phyloP scores from a whole-genome alignment of 805 yeast genomes.

The Yarrowia alimentaria region DNA sequence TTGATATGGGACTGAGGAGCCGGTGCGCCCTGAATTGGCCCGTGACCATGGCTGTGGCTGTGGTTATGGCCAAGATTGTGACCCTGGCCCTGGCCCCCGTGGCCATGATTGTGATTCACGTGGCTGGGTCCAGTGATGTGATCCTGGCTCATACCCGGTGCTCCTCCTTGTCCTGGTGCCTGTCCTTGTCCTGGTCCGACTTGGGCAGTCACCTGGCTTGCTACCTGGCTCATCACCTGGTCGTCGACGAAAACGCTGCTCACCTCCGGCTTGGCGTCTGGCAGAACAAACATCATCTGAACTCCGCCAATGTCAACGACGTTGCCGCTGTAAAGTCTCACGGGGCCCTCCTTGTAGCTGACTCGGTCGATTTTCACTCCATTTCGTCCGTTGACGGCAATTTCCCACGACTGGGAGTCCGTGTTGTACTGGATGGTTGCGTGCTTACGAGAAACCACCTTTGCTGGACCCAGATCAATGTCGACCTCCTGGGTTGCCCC shows the following conservation, averaged over 20 bases:
- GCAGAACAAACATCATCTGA: conserved; percentile 97
- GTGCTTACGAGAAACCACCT: conserved; percentile 91
- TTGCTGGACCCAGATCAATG: conserved; percentile 94
- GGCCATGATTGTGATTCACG: no score
- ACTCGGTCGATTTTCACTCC: conserved; percentile 86
- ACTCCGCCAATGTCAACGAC: conserved; percentile 94
- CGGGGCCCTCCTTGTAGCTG: conserved; percentile 45
- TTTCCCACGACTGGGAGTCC: conserved; percentile 78
- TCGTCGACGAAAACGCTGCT: conserved; percentile 20
- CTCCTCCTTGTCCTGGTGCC: no score
- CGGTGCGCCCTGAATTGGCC: no score
- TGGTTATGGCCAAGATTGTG: no score
- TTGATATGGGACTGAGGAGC: no score
- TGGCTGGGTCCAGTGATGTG: no score
- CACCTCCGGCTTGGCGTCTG: conserved; percentile 56
- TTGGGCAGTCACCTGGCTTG: no score
- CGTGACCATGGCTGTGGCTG: no score
- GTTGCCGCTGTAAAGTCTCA: conserved; percentile 74
- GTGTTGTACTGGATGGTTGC: conserved; percentile 79
- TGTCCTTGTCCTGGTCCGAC: no score
- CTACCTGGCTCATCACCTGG: neutral
- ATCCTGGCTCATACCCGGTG: no score
- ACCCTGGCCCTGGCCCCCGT: no score
- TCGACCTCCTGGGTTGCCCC: conserved; percentile 48
- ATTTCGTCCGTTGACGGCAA: conserved; percentile 80